These are phyloP conservation scores for Kwoniella sp. DNA, from an alignment of 768 basidiomycete genomes.

Conservation along the genomic window DNA sequence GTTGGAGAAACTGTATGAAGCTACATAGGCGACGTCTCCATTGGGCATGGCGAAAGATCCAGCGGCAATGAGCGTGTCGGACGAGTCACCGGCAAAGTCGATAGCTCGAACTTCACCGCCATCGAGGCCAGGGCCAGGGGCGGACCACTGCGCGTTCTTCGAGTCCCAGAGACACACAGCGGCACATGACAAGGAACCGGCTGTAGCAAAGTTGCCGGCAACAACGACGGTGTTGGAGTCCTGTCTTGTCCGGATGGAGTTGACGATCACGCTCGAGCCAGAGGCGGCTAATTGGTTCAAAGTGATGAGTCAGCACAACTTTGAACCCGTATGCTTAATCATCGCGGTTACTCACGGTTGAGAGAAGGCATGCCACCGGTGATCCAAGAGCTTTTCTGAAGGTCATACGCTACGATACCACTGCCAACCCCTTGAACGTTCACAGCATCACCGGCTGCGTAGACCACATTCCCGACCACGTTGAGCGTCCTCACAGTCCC, in stretches of 20 bases:
- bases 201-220: slow-evolving; percentile 82
- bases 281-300: slow-evolving; percentile 46
- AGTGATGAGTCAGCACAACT: slow-evolving; percentile 10
- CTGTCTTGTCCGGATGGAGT: slow-evolving; percentile 68
- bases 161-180: slow-evolving; percentile 78
- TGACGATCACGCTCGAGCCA: slow-evolving; percentile 66
- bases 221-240: slow-evolving; percentile 72
- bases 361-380: slow-evolving; percentile 65
- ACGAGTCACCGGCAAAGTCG: slow-evolving; percentile 71
- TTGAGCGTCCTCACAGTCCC: slow-evolving; percentile 78
- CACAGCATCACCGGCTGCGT: slow-evolving; percentile 71
- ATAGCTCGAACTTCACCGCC: slow-evolving; percentile 78
- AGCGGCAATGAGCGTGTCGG: slow-evolving; percentile 73
- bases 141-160: slow-evolving; percentile 71
- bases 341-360: slow-evolving; percentile 56
- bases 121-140: slow-evolving; percentile 72
- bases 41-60: slow-evolving; percentile 74
- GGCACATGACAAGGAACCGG: slow-evolving; percentile 73
- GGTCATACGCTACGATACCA: slow-evolving; percentile 80
- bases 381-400: slow-evolving; percentile 68
- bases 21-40: slow-evolving; percentile 71
- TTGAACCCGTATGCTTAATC: not conserved
- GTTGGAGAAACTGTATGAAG: slow-evolving; percentile 71
- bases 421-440: slow-evolving; percentile 61
- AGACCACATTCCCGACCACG: slow-evolving; percentile 71